phyloP scores from a whole-genome alignment of 768 basidiomycete species.

The Artomyces pyxidatus region DNA sequence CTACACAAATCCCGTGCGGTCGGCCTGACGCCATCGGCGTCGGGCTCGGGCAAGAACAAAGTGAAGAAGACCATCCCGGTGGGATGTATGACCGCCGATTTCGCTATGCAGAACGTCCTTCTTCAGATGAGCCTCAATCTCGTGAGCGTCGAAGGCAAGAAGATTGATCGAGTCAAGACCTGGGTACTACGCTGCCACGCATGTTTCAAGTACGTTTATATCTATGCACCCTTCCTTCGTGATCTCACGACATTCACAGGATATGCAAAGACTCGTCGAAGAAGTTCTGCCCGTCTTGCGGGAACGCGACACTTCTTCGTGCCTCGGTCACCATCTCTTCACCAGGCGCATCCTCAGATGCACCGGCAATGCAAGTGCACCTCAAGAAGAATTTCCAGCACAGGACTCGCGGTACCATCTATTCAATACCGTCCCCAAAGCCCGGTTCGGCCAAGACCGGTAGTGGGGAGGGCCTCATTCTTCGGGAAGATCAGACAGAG shows the following conservation, averaged over 20 bases:
- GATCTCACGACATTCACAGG: constrained; percentile 33
- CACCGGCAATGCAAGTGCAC: constrained; percentile 77
- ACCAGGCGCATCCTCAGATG: constrained; percentile 48
- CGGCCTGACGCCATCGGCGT: constrained; percentile 63
- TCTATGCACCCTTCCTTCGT: background rate
- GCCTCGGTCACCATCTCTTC: constrained; percentile 82
- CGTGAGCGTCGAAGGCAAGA: constrained; percentile 84
- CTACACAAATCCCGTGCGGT: constrained; percentile 84
- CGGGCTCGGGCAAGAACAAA: constrained; percentile 24
- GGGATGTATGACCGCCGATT: constrained; percentile 98
- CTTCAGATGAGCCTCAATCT: constrained; percentile 90
- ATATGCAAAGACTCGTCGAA: constrained; percentile 92
- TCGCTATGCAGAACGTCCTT: constrained; percentile 97
- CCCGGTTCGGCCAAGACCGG: constrained; percentile 82
- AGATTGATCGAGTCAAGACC: constrained; percentile 84
- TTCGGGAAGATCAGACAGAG: constrained; percentile 89
- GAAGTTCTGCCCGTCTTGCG: constrained; percentile 97
- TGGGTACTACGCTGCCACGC: constrained; percentile 98
- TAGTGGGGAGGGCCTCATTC: constrained; percentile 71
- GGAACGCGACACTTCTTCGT: constrained; percentile 84
- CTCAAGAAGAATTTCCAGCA: constrained; percentile 96
- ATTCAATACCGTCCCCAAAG: constrained; percentile 87
- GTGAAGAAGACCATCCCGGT: constrained; percentile 42
- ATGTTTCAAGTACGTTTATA: constrained; percentile 85
- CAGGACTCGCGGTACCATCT: constrained; percentile 83